Percentiles rank a stretch among this genome's conserved stretches.
phyloP scores from a whole-genome alignment of 2,329 filamentous ascomycete genomes.

The Cephalotrichum gorgonifer region DNA sequence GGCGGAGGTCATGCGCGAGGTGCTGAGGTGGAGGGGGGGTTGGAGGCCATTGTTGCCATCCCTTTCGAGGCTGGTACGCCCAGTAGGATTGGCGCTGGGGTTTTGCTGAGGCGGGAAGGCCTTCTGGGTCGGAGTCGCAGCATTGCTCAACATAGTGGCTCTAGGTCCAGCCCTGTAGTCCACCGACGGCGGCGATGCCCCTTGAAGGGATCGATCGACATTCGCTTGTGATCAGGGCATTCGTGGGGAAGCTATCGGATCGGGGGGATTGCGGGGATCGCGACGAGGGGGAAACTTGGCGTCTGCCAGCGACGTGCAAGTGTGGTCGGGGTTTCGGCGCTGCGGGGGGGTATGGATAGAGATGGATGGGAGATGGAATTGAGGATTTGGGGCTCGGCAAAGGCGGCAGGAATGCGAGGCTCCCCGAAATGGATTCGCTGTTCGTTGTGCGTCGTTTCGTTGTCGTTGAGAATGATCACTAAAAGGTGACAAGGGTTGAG shows the following conservation, averaged over 20 bases:
- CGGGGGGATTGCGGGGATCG: not conserved
- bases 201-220: conserved; percentile 1
- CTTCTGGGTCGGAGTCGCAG: conserved; percentile 44
- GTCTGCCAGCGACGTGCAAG: not conserved
- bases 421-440: too few relatives aligned
- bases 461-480: not conserved
- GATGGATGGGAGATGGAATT: not conserved
- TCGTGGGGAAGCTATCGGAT: not conserved
- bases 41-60: conserved; percentile 37
- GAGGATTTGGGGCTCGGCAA: not conserved
- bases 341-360: not conserved
- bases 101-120: conserved; percentile 27
- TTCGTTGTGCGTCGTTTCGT: not conserved
- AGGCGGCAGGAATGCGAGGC: not conserved
- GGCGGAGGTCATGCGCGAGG: conserved; percentile 36
- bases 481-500: not conserved
- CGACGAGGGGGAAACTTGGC: not conserved
- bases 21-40: conserved; percentile 27
- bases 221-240: conserved; percentile 4
- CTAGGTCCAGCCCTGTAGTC: conserved; percentile 1
- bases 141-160: conserved; percentile 39
- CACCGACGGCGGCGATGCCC: conserved; percentile 3
- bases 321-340: not conserved
- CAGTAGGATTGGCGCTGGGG: conserved; percentile 19
- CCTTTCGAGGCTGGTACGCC: conserved; percentile 43